Percentiles rank a stretch among this genome's conserved stretches.
Evolutionary conservation across 257 asterid species (phyloP).

Genomic region (Penstemon newberryi): DNA sequence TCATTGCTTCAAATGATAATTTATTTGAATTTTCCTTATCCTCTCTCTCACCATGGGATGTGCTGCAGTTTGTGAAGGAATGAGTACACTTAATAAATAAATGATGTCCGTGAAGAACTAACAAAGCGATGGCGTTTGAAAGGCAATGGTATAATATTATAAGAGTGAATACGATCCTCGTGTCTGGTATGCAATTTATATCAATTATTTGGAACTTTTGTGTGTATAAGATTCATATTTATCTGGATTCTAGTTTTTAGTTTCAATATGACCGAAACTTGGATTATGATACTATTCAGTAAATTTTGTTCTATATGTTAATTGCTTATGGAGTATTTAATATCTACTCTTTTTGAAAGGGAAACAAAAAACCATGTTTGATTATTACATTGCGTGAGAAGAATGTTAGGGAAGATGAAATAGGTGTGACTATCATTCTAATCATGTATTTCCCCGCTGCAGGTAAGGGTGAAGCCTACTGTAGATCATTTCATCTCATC

Average conservation of each 20-base stretch:
- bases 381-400: neutral
- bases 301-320: neutral
- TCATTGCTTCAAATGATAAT: no score
- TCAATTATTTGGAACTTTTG: neutral
- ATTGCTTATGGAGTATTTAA: neutral
- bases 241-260: neutral
- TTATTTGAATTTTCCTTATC: no score
- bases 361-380: neutral
- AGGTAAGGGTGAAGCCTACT: constrained; percentile 13
- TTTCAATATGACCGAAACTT: neutral
- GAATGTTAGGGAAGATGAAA: neutral
- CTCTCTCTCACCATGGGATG: no score
- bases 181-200: neutral
- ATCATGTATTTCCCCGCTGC: constrained; percentile 1
- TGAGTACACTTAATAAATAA: neutral
- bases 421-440: neutral
- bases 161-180: neutral
- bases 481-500: constrained; percentile 11
- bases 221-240: neutral
- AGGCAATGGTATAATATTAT: neutral
- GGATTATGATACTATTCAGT: neutral
- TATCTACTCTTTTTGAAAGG: neutral
- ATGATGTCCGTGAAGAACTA: no score
- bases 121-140: neutral
- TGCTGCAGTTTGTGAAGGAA: no score